These are phyloP conservation scores for Castanea mollissima DNA, from an alignment of 306 rosid species.

Conservation along the genomic window DNA sequence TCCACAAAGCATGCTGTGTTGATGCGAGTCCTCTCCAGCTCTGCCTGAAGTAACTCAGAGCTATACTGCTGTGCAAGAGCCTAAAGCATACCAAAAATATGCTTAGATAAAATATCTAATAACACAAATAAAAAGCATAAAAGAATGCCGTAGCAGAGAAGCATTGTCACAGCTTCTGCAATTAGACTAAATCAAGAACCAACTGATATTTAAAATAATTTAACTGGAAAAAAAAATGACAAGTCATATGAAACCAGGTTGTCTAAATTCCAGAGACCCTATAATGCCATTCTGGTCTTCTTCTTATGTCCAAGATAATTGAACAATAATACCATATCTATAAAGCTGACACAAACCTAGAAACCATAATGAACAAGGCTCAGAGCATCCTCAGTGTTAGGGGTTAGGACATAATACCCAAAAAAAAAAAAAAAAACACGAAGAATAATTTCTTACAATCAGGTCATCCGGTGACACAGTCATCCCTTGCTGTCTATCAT, in stretches of 20 bases:
- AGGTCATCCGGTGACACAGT: constrained; percentile 89
- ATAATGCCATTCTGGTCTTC: background rate
- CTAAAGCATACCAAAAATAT: constrained; percentile 43
- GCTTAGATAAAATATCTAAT: constrained; percentile 7
- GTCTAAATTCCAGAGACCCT: background rate
- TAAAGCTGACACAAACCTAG: constrained; percentile 10
- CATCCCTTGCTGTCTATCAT: constrained; percentile 69
- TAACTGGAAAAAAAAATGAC: too few relatives aligned
- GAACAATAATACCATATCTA: background rate
- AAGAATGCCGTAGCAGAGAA: background rate
- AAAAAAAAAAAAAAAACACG: constrained; percentile 3
- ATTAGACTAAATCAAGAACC: background rate
- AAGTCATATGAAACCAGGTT: background rate
- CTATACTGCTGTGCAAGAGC: constrained; percentile 89
- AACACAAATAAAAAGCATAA: background rate
- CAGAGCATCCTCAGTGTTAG: background rate
- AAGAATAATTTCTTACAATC: constrained; percentile 62
- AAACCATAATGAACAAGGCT: background rate
- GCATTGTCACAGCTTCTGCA: background rate
- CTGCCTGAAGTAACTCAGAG: constrained; percentile 82
- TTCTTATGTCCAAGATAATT: background rate
- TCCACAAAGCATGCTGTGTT: constrained; percentile 93
- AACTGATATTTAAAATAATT: background rate
- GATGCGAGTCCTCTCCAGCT: constrained; percentile 92
- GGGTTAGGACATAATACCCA: background rate